Base-by-base conservation (phyloP, 129 eudicot genomes). In the Saussurea involucrata region DNA sequence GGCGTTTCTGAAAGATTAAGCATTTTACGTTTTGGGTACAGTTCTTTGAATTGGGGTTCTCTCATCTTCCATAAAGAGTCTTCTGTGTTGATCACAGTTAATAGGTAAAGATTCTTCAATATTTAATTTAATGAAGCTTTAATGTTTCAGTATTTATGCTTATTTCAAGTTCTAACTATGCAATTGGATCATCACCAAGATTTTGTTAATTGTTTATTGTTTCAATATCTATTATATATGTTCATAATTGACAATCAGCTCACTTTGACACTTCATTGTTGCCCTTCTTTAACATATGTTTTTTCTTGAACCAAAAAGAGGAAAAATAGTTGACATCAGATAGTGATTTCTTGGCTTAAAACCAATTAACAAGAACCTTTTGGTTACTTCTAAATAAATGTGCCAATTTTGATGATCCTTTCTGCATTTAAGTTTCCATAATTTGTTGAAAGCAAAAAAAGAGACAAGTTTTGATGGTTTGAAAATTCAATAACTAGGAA, bases 241-340 rank as follows among this genome's bases (percentile, higher is more conserved):
- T 29, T 31, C 44, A 24, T 36, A 73, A 49, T 66, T 73, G 70
- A 73, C 79, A 80, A 73, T 73, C 63, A 80, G 7, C 32, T 66
- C 33, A 80, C 74, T 73, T 73, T 80, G 33, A 80, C 74, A 73
- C 68, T 73, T 32, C 78, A 72, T 73, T 32, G 8, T 17, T 49
- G 60, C 74, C 78, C 74, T 65, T 57, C 36, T 66, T 72, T 24
- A 13, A 40, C 17, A 36, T 61, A 21, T 21, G 78, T 71, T 72
- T 65, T 71, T 64, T 72, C 24, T 21, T 72, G 58, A 44, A 79
- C 58, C 31, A 24, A 77, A 69, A 15, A 0, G 33, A 24, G 4
- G 68, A 67, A 53, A 32, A 21, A 65, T 65, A 18, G 66, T 25
- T 64, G 18, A 61, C 57, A 34, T 33, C 25, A 21, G 20, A 37